Base-by-base conservation (phyloP, 2,329 filamentous ascomycete genomes). In the Sporothrix schenckii region DNA sequence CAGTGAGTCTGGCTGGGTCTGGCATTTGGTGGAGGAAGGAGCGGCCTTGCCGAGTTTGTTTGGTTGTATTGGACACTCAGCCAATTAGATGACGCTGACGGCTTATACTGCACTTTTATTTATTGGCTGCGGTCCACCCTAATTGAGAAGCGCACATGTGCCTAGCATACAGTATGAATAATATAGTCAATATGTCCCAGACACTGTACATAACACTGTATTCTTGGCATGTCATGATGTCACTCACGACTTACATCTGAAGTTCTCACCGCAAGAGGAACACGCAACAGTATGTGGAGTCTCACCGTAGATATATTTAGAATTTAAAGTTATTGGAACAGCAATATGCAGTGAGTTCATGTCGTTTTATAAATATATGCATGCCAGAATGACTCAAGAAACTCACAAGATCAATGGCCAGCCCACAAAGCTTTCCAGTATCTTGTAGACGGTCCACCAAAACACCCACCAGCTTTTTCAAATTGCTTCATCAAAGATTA, bases 1-100 rank as follows among this genome's bases (percentile, higher is more conserved):
- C 19, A 3, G 6, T 47, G 58, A n/a, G 49, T n/a, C 49, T 50
- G 56, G 58, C 30, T 14, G 9, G 58, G 21, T 13, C 21, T 44
- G 27, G 56, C 1, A 30, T 7, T 6, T 63, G 39, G 58, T 47
- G 58, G 39, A 61, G 56, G 58, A 61, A 61, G 21, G 34, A 24
- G 21, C 58, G 60, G 61, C 24, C 44, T 50, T 50, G 61, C 61
- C 61, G 58, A 65, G 44, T 65, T 65, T 65, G 58, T 47, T 63
- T 63, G 39, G 39, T 44, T 34, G 34, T 7, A 5, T 34, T 34
- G 6, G 34, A 34, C 34, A 5, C 34, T 34, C 34, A 9, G 34
- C 34, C 34, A 34, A 34, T 34, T 34, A 34, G 34, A 34, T 34
- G 9, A 34, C 34, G 34, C 34, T 34, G 34, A 34, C 4, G 34